Evolutionary conservation across 257 asterid genomes (phyloP).

Genomic region (Agastache rugosa): DNA sequence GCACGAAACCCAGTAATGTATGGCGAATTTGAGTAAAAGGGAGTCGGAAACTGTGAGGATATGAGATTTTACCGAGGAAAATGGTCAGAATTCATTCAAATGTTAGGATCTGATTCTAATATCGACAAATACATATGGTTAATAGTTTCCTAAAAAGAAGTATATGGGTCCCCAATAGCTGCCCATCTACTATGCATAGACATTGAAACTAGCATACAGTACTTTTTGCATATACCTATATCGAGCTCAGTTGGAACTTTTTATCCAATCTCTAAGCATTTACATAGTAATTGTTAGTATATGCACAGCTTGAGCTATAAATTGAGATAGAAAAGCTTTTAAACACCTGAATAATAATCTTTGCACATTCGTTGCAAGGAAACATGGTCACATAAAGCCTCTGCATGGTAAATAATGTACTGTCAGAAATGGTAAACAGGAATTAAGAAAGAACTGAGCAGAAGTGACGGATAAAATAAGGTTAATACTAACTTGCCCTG

Average conservation of each 20-base stretch:
- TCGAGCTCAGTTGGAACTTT: neutral
- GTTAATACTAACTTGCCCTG: constrained; percentile 75
- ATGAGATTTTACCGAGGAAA: neutral
- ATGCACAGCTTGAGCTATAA: neutral
- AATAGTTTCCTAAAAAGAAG: too few relatives aligned
- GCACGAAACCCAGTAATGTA: neutral
- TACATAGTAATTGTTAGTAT: neutral
- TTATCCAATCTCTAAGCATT: neutral
- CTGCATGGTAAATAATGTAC: constrained; percentile 54
- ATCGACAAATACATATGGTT: too few relatives aligned
- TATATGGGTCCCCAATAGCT: neutral
- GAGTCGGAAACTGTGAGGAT: constrained; percentile 2
- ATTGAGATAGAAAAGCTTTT: constrained; percentile 15
- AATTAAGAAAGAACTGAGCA: constrained; percentile 17
- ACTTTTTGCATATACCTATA: neutral
- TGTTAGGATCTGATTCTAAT: too few relatives aligned
- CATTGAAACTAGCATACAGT: neutral
- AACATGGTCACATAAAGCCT: constrained; percentile 94
- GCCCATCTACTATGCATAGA: neutral
- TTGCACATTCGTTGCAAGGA: constrained; percentile 96
- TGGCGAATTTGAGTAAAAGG: constrained; percentile 1
- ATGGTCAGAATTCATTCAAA: too few relatives aligned
- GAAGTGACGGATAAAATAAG: neutral
- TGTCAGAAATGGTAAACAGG: constrained; percentile 26
- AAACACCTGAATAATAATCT: constrained; percentile 85